Conservation (phyloP, 805 yeast species). For the Allodekkera sacchari region DNA sequence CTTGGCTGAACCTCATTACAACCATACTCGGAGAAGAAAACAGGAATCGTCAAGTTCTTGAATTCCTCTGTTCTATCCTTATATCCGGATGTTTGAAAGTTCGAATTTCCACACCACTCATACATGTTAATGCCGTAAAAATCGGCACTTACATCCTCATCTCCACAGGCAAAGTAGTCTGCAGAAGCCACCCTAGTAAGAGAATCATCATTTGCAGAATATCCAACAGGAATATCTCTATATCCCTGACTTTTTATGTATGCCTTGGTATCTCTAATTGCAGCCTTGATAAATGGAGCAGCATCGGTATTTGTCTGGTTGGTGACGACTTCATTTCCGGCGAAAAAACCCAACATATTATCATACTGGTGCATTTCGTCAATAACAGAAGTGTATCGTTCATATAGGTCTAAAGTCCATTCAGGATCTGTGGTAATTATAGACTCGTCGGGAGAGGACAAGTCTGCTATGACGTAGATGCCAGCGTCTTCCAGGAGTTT, state of each 20-base stretch:
- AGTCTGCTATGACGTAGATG: slow-evolving; percentile 84
- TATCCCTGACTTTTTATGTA: slow-evolving; percentile 62
- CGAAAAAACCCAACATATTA: slow-evolving; percentile 88
- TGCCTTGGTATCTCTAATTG: slow-evolving; percentile 78
- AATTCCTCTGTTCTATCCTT: slow-evolving; percentile 64
- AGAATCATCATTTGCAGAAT: slow-evolving; percentile 84
- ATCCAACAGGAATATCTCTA: slow-evolving; percentile 86
- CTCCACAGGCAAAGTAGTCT: slow-evolving; percentile 81
- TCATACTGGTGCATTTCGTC: slow-evolving; percentile 71
- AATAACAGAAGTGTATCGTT: slow-evolving; percentile 74
- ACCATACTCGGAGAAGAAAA: slow-evolving; percentile 85
- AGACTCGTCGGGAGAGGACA: slow-evolving; percentile 77
- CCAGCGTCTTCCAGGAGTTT: slow-evolving; percentile 69
- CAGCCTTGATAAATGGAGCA: slow-evolving; percentile 93
- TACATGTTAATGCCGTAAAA: slow-evolving; percentile 83
- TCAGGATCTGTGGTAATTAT: slow-evolving; percentile 69
- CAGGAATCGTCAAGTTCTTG: slow-evolving; percentile 64
- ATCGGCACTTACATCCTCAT: slow-evolving; percentile 54
- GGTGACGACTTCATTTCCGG: slow-evolving; percentile 95
- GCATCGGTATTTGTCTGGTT: slow-evolving; percentile 76
- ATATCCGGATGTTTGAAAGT: slow-evolving; percentile 59
- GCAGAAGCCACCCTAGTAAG: slow-evolving; percentile 74
- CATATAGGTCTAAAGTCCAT: slow-evolving; percentile 66
- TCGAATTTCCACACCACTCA: slow-evolving; percentile 75
- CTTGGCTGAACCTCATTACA: slow-evolving; percentile 73